Evolutionary conservation across 805 yeast species (phyloP).

Genomic region (Yarrowia sp.): DNA sequence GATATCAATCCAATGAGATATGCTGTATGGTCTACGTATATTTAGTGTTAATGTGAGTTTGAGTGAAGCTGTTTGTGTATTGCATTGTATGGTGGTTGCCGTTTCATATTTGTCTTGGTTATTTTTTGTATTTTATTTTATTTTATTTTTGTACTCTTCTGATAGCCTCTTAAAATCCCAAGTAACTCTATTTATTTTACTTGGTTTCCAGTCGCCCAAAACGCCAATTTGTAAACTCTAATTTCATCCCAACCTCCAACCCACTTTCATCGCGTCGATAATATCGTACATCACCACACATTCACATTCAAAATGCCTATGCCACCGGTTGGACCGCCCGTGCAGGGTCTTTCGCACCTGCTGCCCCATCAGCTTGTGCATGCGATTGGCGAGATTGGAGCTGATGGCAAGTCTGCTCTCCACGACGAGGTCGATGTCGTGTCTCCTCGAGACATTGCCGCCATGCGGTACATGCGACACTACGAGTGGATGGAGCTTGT

Average conservation of each 20-base stretch:
- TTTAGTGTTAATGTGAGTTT: too few species aligned
- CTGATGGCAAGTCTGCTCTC: slow-evolving; percentile 32
- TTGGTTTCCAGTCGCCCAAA: too few species aligned
- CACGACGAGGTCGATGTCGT: slow-evolving; percentile 42
- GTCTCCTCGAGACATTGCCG: slow-evolving; percentile 43
- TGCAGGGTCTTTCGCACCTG: slow-evolving; percentile 30
- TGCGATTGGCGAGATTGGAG: slow-evolving; percentile 32
- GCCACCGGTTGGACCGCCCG: slow-evolving; percentile 27
- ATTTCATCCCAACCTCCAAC: not conserved
- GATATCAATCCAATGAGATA: not conserved
- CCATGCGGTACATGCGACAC: slow-evolving; percentile 43
- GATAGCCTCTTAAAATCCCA: too few species aligned
- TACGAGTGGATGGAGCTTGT: slow-evolving; percentile 46
- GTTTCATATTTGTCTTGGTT: too few species aligned
- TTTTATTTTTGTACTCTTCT: too few species aligned
- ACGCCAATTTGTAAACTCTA: not conserved
- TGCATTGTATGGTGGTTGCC: too few species aligned
- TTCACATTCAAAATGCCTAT: not conserved
- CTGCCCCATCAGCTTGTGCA: slow-evolving; percentile 28
- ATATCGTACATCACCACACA: slow-evolving; percentile 20
- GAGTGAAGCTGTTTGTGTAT: too few species aligned
- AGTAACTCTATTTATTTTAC: too few species aligned
- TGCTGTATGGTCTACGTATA: too few species aligned
- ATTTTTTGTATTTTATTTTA: too few species aligned
- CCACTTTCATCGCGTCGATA: slow-evolving; percentile 16